A percentile compares a stretch with the other conserved stretches of the same genome.
Conservation (phyloP, 306 rosid genomes). For the Astragalus glycyphyllos region DNA sequence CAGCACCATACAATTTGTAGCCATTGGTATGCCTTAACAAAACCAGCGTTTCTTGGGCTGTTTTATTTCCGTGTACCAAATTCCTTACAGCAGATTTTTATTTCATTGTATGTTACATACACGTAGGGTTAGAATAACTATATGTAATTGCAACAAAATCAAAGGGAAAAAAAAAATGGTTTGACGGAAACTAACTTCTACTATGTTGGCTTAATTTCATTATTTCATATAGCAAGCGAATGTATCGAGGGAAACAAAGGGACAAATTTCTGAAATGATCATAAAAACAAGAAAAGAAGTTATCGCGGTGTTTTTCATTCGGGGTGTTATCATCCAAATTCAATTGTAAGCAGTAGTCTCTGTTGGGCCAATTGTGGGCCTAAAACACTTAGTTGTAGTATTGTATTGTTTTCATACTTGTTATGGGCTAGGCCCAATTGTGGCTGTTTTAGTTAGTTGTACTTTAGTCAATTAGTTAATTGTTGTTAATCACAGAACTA, state of each 20-base stretch:
- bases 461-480: too few species aligned
- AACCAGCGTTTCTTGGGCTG: slow-evolving; percentile 19
- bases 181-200: slow-evolving; percentile 36
- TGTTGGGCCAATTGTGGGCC: too few species aligned
- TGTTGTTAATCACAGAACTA: too few species aligned
- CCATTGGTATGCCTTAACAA: slow-evolving; percentile 28
- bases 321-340: too few species aligned
- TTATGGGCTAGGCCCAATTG: too few species aligned
- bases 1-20: slow-evolving; percentile 61
- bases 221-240: slow-evolving; percentile 29
- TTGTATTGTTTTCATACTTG: too few species aligned
- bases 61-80: slow-evolving; percentile 49
- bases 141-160: slow-evolving; percentile 64
- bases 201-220: slow-evolving; percentile 41
- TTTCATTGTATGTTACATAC: slow-evolving; percentile 60
- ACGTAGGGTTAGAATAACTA: slow-evolving; percentile 57
- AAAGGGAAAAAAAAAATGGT: slow-evolving; percentile 50
- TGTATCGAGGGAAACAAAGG: background rate
- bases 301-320: too few species aligned
- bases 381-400: too few species aligned
- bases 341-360: too few species aligned
- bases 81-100: slow-evolving; percentile 53
- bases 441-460: too few species aligned
- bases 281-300: background rate
- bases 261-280: background rate